Evolutionary conservation across 371 early-diverging fungal genomes (phyloP), one percentile per base, ranked within the genome.

Genomic region (Saksenaea vasiformis): DNA sequence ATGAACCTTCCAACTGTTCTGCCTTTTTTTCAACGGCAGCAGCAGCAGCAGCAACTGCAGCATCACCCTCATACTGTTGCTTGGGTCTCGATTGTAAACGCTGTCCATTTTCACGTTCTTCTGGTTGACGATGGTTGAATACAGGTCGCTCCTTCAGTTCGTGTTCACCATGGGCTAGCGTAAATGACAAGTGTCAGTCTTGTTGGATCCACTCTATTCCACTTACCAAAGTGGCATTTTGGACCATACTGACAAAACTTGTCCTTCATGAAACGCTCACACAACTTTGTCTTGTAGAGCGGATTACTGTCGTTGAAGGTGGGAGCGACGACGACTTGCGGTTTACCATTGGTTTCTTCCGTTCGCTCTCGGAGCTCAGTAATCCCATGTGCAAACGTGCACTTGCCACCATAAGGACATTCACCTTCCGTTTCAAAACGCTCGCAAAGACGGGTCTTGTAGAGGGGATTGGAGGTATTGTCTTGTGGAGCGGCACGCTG

Each of bases 321-420:
- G 35, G 10, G 54, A 14, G 14, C 53, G 28, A n/a, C 37, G 26
- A 26, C 22, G 22, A 28, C 38, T 22, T 66, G 72, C 19, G 67
- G 70, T 17, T 60, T 67, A 39, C 75, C 75, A 19, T 83, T 78
- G 7, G 72, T 68, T 4, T 64, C 67, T 10, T 68, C 53, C n/a
- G 83, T 82, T 41, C 89, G 87, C 63, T 85, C 89, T 24, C 93
- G 86, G 54, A 94, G 78, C 57, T 94, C 93, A 5, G 64, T 71
- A 10, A 82, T 67, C 36, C 94, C 93, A 69, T 95, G 95, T n/a
- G 95, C 95, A 87, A 93, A 95, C 24, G 90, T 91, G 68, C 95
- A 95, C 68, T 90, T 88, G 14, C 77, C 62, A 17, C 90, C 87
- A 71, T 93, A 92, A 7, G 92, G 91, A 61, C 95, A 95, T 57